These are phyloP conservation scores for Barbatosphaeria neglecta DNA, from an alignment of 495 filamentous ascomycete genomes.

Conservation along the genomic window DNA sequence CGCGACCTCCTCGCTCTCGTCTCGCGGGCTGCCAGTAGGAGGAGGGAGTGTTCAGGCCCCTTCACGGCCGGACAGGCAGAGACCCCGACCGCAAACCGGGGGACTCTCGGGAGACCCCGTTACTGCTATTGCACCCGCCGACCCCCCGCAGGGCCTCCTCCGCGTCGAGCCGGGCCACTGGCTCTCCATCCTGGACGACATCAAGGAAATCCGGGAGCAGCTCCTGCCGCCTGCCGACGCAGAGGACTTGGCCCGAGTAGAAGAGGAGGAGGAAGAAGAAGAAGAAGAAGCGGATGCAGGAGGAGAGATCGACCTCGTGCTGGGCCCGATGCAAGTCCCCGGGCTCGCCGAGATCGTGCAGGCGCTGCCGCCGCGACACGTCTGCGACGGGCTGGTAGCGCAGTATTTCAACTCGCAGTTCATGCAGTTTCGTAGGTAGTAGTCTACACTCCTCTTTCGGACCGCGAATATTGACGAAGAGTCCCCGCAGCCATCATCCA, in stretches of 20 bases:
- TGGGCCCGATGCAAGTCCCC: slow-evolving; percentile 2
- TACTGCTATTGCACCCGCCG: background rate
- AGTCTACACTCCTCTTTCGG: background rate
- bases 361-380: slow-evolving; percentile 11
- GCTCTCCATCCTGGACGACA: slow-evolving; percentile 28
- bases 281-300: background rate
- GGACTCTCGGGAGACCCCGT: no score
- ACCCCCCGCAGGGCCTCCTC: background rate
- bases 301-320: background rate
- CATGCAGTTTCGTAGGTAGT: slow-evolving; percentile 6
- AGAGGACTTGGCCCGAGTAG: no score
- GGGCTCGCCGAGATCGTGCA: slow-evolving; percentile 6
- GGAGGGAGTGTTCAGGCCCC: no score
- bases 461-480: background rate
- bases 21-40: no score
- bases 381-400: slow-evolving; percentile 20
- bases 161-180: slow-evolving; percentile 25
- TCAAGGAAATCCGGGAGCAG: slow-evolving; percentile 11
- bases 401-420: slow-evolving; percentile 25
- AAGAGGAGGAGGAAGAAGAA: background rate
- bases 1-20: background rate
- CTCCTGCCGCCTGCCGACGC: background rate
- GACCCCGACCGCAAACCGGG: no score
- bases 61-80: no score
- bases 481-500: slow-evolving; percentile 9